phyloP scores from a whole-genome alignment of 345 rosid species.

The Reutealis trisperma region DNA sequence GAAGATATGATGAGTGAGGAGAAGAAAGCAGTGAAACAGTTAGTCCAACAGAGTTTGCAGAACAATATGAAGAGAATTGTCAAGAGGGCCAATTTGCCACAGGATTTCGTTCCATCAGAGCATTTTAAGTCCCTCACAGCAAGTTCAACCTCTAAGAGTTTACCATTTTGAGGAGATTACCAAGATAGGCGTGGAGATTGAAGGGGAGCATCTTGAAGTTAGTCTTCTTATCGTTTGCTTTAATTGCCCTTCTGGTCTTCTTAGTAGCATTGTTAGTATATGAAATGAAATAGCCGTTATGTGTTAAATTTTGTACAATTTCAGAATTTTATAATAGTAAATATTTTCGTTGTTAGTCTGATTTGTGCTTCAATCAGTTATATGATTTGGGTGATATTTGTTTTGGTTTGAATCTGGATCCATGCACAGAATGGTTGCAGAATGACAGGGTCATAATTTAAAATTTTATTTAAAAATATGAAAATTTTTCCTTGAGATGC shows the following conservation, averaged over 20 bases:
- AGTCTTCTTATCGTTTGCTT: conserved; percentile 26
- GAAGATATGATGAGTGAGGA: conserved; percentile 86
- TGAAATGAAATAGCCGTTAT: conserved; percentile 28
- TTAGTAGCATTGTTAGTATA: conserved; percentile 23
- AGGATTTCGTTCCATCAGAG: conserved; percentile 80
- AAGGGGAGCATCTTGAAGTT: conserved; percentile 27
- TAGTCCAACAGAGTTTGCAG: conserved; percentile 92
- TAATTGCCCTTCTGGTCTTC: neutral
- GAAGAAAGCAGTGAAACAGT: conserved; percentile 80
- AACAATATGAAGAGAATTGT: conserved; percentile 89
- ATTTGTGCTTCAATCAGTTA: neutral
- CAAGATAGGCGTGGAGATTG: conserved; percentile 8
- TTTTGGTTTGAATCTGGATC: conserved; percentile 15
- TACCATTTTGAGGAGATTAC: conserved; percentile 60
- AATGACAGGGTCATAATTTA: neutral
- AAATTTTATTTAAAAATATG: neutral
- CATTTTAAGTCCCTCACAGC: conserved; percentile 79
- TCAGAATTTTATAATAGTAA: conserved; percentile 16
- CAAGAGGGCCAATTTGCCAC: conserved; percentile 86
- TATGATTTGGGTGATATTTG: conserved; percentile 2
- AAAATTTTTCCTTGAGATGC: conserved; percentile 10
- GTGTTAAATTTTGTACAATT: conserved; percentile 19
- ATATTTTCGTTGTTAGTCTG: neutral
- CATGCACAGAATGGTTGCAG: neutral
- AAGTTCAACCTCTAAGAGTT: conserved; percentile 87